Evolutionary conservation across 129 eudicot genomes (phyloP).

Genomic region (Pseudognaphalium luteoalbum): DNA sequence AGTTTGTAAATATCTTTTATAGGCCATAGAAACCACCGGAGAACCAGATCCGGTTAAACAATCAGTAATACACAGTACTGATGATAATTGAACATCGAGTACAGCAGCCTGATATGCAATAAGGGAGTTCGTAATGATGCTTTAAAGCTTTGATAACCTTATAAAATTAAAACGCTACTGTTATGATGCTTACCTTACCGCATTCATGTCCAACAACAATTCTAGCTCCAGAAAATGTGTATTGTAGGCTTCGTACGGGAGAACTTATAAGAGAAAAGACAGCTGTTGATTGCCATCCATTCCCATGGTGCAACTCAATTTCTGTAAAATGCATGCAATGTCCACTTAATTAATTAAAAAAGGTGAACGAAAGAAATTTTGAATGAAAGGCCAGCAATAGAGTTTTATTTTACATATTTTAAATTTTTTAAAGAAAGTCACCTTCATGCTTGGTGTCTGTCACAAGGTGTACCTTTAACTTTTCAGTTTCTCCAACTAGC

Average conservation of each 20-base stretch:
- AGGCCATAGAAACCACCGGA: conserved; percentile 50
- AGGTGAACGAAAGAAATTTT: conserved; percentile 3
- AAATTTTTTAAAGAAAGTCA: conserved; percentile 25
- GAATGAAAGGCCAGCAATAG: background rate
- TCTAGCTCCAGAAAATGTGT: conserved; percentile 60
- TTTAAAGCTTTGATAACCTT: background rate
- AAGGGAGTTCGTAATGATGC: conserved; percentile 15
- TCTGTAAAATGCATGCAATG: conserved; percentile 44
- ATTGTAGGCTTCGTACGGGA: conserved; percentile 64
- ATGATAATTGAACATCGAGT: conserved; percentile 59
- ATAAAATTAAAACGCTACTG: background rate
- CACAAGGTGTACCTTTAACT: conserved; percentile 42
- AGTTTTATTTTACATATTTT: background rate
- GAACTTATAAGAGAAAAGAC: conserved; percentile 63
- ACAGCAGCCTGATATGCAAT: conserved; percentile 66
- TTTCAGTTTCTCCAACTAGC: conserved; percentile 44
- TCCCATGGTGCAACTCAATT: conserved; percentile 40
- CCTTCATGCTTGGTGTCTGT: conserved; percentile 59
- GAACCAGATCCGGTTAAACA: conserved; percentile 44
- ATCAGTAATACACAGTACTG: conserved; percentile 69
- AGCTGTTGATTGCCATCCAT: conserved; percentile 49
- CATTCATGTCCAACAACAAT: conserved; percentile 76
- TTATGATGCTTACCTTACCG: conserved; percentile 61
- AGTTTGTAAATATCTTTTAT: conserved; percentile 38
- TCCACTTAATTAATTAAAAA: background rate